Conservation (phyloP, 176 grass and related monocot species). For the Bromus sterilis region DNA sequence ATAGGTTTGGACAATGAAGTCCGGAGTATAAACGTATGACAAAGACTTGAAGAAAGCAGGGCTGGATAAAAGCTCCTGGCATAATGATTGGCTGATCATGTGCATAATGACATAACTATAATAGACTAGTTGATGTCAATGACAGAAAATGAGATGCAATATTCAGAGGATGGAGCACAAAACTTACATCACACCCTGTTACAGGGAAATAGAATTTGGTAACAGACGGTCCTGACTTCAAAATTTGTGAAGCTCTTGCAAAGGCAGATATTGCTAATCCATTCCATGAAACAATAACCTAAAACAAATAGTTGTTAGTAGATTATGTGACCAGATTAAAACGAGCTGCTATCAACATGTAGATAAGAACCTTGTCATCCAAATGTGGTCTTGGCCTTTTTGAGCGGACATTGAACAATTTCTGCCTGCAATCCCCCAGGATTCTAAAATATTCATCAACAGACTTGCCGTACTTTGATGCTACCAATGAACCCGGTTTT, state of each 20-base stretch:
- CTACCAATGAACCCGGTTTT: slow-evolving; percentile 46
- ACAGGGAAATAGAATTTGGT: slow-evolving; percentile 62
- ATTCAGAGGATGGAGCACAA: not conserved
- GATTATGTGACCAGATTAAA: slow-evolving; percentile 6
- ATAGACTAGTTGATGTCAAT: not conserved
- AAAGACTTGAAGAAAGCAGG: not conserved
- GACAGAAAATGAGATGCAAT: slow-evolving; percentile 7
- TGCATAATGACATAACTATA: not conserved
- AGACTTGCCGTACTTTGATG: slow-evolving; percentile 63
- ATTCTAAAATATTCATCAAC: slow-evolving; percentile 72
- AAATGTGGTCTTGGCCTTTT: slow-evolving; percentile 84
- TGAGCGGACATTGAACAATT: slow-evolving; percentile 54
- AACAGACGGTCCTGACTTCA: slow-evolving; percentile 42
- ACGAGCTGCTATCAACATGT: not conserved
- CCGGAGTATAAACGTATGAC: not conserved
- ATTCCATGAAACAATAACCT: slow-evolving; percentile 99
- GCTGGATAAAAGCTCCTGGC: not conserved
- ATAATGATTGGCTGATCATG: not conserved
- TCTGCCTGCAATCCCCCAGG: slow-evolving; percentile 54
- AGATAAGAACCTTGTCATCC: slow-evolving; percentile 78
- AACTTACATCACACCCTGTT: slow-evolving; percentile 50
- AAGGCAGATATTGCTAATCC: slow-evolving; percentile 87
- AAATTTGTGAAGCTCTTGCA: slow-evolving; percentile 84
- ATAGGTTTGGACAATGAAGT: not conserved
- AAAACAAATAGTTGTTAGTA: slow-evolving; percentile 14